Base-by-base conservation (phyloP, 768 basidiomycete species). In the Lentinula edodes region DNA sequence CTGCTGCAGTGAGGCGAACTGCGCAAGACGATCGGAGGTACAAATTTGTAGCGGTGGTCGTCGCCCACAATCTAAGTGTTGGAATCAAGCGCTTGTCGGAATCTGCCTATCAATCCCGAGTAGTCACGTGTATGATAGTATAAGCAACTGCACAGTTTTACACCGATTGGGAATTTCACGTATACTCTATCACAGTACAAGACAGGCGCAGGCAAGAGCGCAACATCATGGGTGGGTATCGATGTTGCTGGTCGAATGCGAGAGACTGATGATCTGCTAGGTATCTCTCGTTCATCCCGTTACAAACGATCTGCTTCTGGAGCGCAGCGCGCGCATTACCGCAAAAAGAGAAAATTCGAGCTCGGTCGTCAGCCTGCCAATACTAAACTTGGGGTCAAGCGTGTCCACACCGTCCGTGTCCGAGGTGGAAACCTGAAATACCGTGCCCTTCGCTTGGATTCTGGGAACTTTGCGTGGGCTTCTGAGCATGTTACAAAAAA, bases 301-400 rank as follows among this genome's bases (percentile, higher is more conserved):
- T 94, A 98, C 85, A 98, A 98, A 81, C 93, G 95, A 74, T 91
- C 94, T 67, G 89, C 85, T 69, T 89, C 93, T 53, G 96, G 93
- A 71, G 93, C 91, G 63, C 91, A 94, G 78, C 89, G 91, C 70
- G 87, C 94, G 69, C 87, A 90, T 80, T 96, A 95, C 82, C 93
- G 96, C 84, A 99, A 99, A 87, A 99, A 98, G 93, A 89, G 97
- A 89, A 98, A 98, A 83, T 98, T 98, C 80, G 97, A 99, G 85
- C 88, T 98, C 71, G 97, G 96, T 74, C 94, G 97, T 74, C 97
- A 98, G 75, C 82, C 97, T 62, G 97, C 97, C 68, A 94, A 81
- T 85, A 99, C 97, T 73, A 98, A 93, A 83, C 88, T 99, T 66
- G 95, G 97, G 55, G 72, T 89, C 60, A 98, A 98, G 83, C 92